A percentile compares a stretch with the other conserved stretches of the same genome.
These are phyloP conservation scores for Omphalotus guepiniiformis DNA, from an alignment of 768 basidiomycete genomes.

Conservation along the genomic window DNA sequence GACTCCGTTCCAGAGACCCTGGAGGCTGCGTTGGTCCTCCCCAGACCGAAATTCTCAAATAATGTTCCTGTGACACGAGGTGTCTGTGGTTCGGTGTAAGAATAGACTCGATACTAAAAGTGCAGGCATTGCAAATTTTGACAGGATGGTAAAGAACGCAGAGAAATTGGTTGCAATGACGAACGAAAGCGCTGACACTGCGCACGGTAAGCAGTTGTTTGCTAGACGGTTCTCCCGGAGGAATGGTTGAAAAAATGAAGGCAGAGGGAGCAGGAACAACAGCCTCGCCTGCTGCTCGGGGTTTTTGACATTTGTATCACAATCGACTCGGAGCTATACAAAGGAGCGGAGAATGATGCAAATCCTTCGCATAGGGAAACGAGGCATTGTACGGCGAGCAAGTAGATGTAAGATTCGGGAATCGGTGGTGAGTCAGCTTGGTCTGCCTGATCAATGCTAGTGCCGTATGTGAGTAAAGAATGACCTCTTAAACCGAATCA, in stretches of 20 bases:
- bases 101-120: slow-evolving; percentile 77
- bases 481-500: neutral
- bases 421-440: slow-evolving; percentile 92
- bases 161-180: slow-evolving; percentile 87
- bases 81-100: slow-evolving; percentile 47
- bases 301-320: slow-evolving; percentile 66
- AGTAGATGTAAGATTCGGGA: slow-evolving; percentile 90
- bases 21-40: slow-evolving; percentile 52
- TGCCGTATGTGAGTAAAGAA: slow-evolving; percentile 1
- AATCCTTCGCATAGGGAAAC: slow-evolving; percentile 84
- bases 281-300: slow-evolving; percentile 56
- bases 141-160: slow-evolving; percentile 84
- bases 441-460: slow-evolving; percentile 94
- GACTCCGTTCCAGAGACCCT: slow-evolving; percentile 80
- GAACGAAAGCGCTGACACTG: slow-evolving; percentile 84
- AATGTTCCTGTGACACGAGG: slow-evolving; percentile 56
- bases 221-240: slow-evolving; percentile 44
- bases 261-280: slow-evolving; percentile 69
- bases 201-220: slow-evolving; percentile 57
- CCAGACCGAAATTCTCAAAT: slow-evolving; percentile 65
- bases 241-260: slow-evolving; percentile 55
- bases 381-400: slow-evolving; percentile 85
- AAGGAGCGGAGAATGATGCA: slow-evolving; percentile 62
- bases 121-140: slow-evolving; percentile 86
- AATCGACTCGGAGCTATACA: slow-evolving; percentile 56